Base-by-base conservation (phyloP, 2,329 filamentous ascomycete genomes). In the Leptographium flavum region DNA sequence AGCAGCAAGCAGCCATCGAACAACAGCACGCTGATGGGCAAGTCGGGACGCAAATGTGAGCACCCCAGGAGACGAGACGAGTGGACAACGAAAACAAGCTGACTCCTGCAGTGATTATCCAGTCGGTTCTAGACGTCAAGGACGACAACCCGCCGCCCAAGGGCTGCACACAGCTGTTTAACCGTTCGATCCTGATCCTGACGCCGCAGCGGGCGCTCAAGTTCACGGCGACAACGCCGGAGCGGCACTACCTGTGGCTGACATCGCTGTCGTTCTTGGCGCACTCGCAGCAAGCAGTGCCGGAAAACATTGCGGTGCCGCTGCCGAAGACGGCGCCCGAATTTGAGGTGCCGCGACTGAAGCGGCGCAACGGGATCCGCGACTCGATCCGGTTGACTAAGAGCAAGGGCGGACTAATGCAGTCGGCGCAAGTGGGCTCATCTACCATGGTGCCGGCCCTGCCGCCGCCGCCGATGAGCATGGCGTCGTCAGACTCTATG, bases 101-200 rank as follows among this genome's bases (percentile, higher is more conserved):
- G 35, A 41, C 43, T 28, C 47, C 31, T 49, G 11, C 56, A 95
- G 88, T 98, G 56, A 77, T 74, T 10, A 95, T 98, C 52, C 90
- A 96, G 68, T 95, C 92, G 10, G 92, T 98, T 5, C 72, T 98
- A 27, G 92, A 98, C 56, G 92, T 98, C 52, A 93, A 93, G 62
- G 92, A 98, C 55, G 87, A 92, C 57, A 94, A 92, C 50, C 77
- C 86, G 7, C 61, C 85, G 33, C 90, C 90, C 1, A 92, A 83
- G 60, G 82, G 81, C 44, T 57, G 61, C 31, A 64, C 71, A 35
- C 61, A 68, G 21, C 66, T 87, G 10, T 96, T 95, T 67, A 87
- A 93, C 63, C 81, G 92, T 43, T 96, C 92, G 0, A 96, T 98
- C 54, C 66, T 98, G 40, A 94, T 98, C 52, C 64, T 98, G 42